Base-by-base conservation (phyloP, 1,139 yeast genomes). In the Saccharomyces hybrid region DNA sequence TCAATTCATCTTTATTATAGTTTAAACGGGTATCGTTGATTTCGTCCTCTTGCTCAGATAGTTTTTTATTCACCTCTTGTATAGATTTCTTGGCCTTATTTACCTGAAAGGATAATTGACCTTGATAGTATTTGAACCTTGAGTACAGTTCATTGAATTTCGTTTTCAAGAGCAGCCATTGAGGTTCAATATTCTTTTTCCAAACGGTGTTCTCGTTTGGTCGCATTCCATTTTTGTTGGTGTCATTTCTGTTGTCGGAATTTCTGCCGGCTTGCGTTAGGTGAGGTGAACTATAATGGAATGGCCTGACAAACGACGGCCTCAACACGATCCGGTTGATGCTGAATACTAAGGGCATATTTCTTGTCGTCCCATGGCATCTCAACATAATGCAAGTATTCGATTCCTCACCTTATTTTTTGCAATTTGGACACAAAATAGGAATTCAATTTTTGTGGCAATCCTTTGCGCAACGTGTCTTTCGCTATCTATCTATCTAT, bases 41-140 rank as follows among this genome's bases (percentile, higher is more conserved):
- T 42, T 70, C 73, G 44, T 60, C 61, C 52, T 72, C 75, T 55
- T 72, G 73, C 38, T 65, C 67, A 14, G 67, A 67, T 8, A 72
- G 58, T 54, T 68, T 73, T 46, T 55, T 65, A 52, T 73, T 72
- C 1, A 73, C 75, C 26, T 67, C 69, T 49, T 58, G 63, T 13
- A 73, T 60, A 1, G 76, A 68, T n/a, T 60, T 57, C 38, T 62
- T 70, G 26, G 74, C 72, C 51, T 69, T 69, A 28, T 60, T 58
- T 5, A 57, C 58, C 49, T 73, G 75, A 42, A 53, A 46, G n/a
- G 44, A 38, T 5, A 38, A 4, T 38, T 38, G 44, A 2, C 13
- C 44, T 38, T 9, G 25, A 11, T 38, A n/a, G 16, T 26, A 44
- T 34, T 32, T 49, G 26, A 46, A 32, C 23, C 34, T 32, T n/a